Evolutionary conservation across 2,329 filamentous ascomycete genomes (phyloP).

Genomic region (Calonectria fujianensis): DNA sequence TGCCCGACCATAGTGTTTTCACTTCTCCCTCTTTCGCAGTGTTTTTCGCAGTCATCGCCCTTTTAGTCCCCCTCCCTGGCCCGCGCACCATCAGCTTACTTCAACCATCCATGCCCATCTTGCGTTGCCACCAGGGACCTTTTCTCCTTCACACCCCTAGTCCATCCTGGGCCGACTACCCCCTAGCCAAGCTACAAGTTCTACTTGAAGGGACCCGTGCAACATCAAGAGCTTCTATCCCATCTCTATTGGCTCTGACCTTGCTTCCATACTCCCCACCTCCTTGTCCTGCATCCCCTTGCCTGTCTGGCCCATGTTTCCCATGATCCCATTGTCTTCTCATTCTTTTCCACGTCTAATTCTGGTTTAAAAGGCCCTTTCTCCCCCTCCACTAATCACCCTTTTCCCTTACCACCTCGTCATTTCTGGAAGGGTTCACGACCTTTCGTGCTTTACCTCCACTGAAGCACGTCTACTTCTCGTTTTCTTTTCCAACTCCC

Average conservation of each 20-base stretch:
- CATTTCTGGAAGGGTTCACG: slow-evolving; percentile 44
- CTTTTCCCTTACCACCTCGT: slow-evolving; percentile 22
- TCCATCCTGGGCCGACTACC: slow-evolving; percentile 25
- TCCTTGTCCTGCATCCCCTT: slow-evolving; percentile 22
- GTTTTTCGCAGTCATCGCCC: slow-evolving; percentile 36
- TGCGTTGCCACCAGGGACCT: slow-evolving; percentile 27
- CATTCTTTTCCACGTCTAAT: slow-evolving; percentile 31
- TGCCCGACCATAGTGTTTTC: neutral
- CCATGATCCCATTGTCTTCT: slow-evolving; percentile 37
- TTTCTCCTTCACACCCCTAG: slow-evolving; percentile 24
- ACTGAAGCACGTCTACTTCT: slow-evolving; percentile 26
- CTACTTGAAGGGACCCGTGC: slow-evolving; percentile 37
- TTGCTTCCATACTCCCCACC: slow-evolving; percentile 18
- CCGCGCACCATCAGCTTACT: slow-evolving; percentile 45
- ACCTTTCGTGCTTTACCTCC: slow-evolving; percentile 43
- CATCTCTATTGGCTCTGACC: slow-evolving; percentile 15
- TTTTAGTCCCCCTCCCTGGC: slow-evolving; percentile 41
- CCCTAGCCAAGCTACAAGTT: slow-evolving; percentile 38
- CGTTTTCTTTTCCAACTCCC: slow-evolving; percentile 15
- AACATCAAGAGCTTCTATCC: slow-evolving; percentile 41
- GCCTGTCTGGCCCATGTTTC: slow-evolving; percentile 37
- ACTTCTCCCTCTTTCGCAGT: slow-evolving; percentile 1
- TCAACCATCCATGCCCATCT: slow-evolving; percentile 51
- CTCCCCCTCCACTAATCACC: slow-evolving; percentile 40
- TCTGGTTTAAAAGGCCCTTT: slow-evolving; percentile 48